Conservation (phyloP, 768 basidiomycete genomes). For the Coprinopsis sp. region DNA sequence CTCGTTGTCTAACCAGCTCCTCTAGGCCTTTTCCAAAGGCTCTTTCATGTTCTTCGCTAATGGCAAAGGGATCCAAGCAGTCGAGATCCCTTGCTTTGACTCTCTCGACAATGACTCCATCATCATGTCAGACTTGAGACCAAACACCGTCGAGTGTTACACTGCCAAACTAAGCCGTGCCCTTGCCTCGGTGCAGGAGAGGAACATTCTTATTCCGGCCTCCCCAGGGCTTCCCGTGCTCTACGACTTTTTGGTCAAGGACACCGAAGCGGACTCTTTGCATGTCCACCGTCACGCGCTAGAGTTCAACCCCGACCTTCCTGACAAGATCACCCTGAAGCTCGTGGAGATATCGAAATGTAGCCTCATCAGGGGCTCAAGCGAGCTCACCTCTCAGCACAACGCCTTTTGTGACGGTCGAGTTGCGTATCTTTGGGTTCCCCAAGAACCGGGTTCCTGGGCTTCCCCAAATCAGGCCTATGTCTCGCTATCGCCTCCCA, state of each 20-base stretch:
- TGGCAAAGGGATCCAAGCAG: not conserved
- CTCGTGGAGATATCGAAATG: not conserved
- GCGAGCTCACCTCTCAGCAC: too few species aligned
- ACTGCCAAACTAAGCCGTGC: not conserved
- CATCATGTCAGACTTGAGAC: not conserved
- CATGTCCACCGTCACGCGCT: not conserved
- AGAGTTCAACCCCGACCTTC: not conserved
- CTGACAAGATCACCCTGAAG: not conserved
- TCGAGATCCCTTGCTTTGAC: not conserved
- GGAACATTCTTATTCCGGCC: not conserved
- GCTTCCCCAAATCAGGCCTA: too few species aligned
- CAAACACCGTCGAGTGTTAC: not conserved
- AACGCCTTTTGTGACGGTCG: too few species aligned
- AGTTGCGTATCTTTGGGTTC: too few species aligned
- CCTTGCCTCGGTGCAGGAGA: not conserved
- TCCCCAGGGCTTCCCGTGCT: not conserved
- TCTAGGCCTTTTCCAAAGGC: not conserved
- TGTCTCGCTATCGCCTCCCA: too few species aligned
- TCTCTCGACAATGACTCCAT: not conserved
- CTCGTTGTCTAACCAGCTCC: not conserved
- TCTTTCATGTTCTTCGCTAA: slow-evolving; percentile 2
- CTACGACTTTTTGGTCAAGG: not conserved
- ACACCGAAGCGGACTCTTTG: not conserved
- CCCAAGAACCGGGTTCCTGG: too few species aligned
- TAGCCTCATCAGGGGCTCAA: not conserved